Conservation (phyloP, 2,329 filamentous ascomycete species). For the Colletotrichum musicola region DNA sequence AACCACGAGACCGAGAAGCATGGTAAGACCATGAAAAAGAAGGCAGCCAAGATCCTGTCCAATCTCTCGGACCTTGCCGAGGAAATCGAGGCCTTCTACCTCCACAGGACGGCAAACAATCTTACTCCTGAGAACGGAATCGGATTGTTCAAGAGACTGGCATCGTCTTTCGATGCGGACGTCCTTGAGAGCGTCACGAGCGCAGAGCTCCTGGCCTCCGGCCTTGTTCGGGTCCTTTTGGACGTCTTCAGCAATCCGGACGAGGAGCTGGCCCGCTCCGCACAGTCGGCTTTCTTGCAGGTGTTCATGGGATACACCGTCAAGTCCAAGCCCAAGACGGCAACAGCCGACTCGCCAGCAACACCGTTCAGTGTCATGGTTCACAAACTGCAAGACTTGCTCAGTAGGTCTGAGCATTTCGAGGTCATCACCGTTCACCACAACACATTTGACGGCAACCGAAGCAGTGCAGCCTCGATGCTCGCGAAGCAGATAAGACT, state of each 20-base stretch:
- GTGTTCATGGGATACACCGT: slow-evolving; percentile 88
- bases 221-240: slow-evolving; percentile 86
- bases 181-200: slow-evolving; percentile 94
- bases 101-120: slow-evolving; percentile 63
- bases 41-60: slow-evolving; percentile 80
- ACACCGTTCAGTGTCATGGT: slow-evolving; percentile 93
- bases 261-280: slow-evolving; percentile 70
- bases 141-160: slow-evolving; percentile 79
- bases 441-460: slow-evolving; percentile 89
- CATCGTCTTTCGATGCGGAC: slow-evolving; percentile 88
- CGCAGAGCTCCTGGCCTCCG: slow-evolving; percentile 91
- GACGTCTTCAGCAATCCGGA: slow-evolving; percentile 83
- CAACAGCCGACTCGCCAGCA: slow-evolving; percentile 75
- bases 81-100: slow-evolving; percentile 80
- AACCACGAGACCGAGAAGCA: slow-evolving; percentile 82
- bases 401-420: slow-evolving; percentile 97
- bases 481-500: slow-evolving; percentile 94
- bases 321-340: slow-evolving; percentile 74
- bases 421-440: slow-evolving; percentile 97
- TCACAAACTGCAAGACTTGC: slow-evolving; percentile 93
- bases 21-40: slow-evolving; percentile 80
- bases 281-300: slow-evolving; percentile 87
- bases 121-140: slow-evolving; percentile 65
- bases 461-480: slow-evolving; percentile 94
- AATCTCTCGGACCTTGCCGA: slow-evolving; percentile 78